Evolutionary conservation across 2,329 filamentous ascomycete species (phyloP).

Genomic region (Talaromyces sp.): DNA sequence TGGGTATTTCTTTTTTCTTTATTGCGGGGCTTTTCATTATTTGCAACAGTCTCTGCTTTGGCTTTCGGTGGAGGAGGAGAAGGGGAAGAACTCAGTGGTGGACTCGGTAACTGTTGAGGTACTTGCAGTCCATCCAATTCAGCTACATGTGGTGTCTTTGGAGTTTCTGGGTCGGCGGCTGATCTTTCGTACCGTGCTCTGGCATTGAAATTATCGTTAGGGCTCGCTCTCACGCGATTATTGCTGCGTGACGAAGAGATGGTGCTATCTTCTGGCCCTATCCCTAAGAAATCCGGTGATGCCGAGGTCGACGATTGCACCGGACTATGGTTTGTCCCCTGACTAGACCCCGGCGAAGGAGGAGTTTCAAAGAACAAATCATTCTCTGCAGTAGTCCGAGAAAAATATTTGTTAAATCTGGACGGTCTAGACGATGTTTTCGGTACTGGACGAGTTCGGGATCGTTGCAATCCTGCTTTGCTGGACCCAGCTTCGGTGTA

Average conservation of each 20-base stretch:
- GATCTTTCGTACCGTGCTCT: constrained; percentile 9
- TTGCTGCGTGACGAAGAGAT: not conserved
- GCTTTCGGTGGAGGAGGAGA: constrained; percentile 7
- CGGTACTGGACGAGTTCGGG: not conserved
- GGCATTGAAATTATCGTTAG: constrained; percentile 4
- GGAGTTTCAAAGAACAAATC: constrained; percentile 3
- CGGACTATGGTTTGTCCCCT: not conserved
- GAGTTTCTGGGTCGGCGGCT: constrained; percentile 15
- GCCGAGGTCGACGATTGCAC: not conserved
- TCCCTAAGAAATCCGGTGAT: constrained; percentile 7
- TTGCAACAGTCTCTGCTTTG: constrained; percentile 13
- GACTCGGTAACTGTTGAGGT: constrained; percentile 15
- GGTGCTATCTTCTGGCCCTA: not conserved
- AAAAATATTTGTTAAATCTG: not conserved
- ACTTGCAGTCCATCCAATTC: constrained; percentile 35
- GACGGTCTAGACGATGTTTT: not conserved
- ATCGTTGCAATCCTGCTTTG: constrained; percentile 13
- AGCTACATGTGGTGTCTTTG: constrained; percentile 27
- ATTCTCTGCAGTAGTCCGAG: not conserved
- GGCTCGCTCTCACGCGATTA: not conserved
- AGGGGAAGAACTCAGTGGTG: constrained; percentile 5
- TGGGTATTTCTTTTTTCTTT: constrained; percentile 7
- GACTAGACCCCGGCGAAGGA: not conserved
- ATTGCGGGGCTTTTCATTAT: not conserved
- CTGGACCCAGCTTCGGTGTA: constrained; percentile 37